Percentiles rank a stretch among this genome's conserved stretches.
Evolutionary conservation across 306 rosid species (phyloP).

Genomic region (Gynostemma pentaphyllum): DNA sequence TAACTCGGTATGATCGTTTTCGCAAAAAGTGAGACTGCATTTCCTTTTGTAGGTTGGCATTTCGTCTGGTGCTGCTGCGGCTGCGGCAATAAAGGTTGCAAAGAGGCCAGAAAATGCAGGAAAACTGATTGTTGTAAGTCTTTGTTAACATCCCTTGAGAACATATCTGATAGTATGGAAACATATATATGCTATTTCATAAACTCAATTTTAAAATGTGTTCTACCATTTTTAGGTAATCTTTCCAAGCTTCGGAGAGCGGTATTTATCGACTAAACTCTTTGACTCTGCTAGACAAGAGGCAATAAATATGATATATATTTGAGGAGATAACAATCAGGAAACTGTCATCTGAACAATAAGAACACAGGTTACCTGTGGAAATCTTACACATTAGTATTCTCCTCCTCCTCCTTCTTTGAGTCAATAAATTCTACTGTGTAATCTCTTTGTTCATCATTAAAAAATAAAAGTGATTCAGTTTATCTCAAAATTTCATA

Average conservation of each 20-base stretch:
- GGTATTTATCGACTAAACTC: constrained; percentile 48
- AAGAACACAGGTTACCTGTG: not conserved
- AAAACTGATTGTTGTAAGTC: constrained; percentile 60
- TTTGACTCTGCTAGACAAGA: constrained; percentile 46
- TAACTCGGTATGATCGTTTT: not conserved
- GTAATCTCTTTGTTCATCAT: no score
- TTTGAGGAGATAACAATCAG: not conserved
- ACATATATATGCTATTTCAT: not conserved
- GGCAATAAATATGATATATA: constrained; percentile 40
- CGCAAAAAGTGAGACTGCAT: not conserved
- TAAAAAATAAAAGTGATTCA: no score
- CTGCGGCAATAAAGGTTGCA: constrained; percentile 57
- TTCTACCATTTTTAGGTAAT: constrained; percentile 27
- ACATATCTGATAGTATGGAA: no score
- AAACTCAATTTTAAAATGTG: not conserved
- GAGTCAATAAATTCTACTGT: no score
- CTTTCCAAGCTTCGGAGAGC: constrained; percentile 67
- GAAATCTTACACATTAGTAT: no score
- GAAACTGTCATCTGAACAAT: not conserved
- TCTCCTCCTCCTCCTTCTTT: no score
- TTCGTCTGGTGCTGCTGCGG: constrained; percentile 82
- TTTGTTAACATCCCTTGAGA: constrained; percentile 12
- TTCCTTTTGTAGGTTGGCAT: constrained; percentile 49
- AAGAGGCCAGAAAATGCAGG: constrained; percentile 63
- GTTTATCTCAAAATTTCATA: no score